phyloP scores from a whole-genome alignment of 371 early-diverging fungal species.

The Mortierella sp. region DNA sequence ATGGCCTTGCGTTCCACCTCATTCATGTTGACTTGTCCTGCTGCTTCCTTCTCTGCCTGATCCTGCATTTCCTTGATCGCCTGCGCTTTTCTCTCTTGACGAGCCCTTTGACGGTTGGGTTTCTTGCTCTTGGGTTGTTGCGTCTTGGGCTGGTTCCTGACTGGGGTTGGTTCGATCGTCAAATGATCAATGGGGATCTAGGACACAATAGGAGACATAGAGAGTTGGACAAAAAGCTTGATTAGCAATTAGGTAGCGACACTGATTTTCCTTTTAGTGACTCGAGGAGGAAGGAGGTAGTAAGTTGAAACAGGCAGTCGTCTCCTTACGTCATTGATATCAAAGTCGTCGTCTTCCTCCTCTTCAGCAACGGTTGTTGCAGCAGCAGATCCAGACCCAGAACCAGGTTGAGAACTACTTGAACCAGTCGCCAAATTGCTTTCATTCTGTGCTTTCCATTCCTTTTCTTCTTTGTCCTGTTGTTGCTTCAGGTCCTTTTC shows the following conservation, averaged over 20 bases:
- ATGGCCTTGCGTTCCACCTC: conserved; percentile 81
- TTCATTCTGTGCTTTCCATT: conserved; percentile 25
- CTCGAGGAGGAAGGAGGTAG: not conserved
- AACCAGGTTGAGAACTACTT: too few relatives aligned
- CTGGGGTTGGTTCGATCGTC: conserved; percentile 40
- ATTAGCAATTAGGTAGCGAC: too few relatives aligned
- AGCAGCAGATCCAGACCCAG: not conserved
- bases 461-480: conserved; percentile 75
- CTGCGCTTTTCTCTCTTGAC: conserved; percentile 78
- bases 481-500: conserved; percentile 70
- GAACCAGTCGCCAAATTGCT: not conserved
- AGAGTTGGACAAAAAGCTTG: too few relatives aligned
- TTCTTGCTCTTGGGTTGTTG: conserved; percentile 58
- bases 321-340: conserved; percentile 35
- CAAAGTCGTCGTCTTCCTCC: conserved; percentile 38
- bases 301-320: not conserved
- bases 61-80: conserved; percentile 79
- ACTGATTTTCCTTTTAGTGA: too few relatives aligned
- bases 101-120: conserved; percentile 72
- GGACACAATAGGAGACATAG: too few relatives aligned
- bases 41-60: conserved; percentile 86
- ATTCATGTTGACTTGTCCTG: conserved; percentile 75
- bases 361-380: conserved; percentile 34
- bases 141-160: conserved; percentile 16
- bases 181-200: conserved; percentile 55